Base-by-base conservation (phyloP, 306 rosid genomes). In the Amphicarpaea edgeworthii region DNA sequence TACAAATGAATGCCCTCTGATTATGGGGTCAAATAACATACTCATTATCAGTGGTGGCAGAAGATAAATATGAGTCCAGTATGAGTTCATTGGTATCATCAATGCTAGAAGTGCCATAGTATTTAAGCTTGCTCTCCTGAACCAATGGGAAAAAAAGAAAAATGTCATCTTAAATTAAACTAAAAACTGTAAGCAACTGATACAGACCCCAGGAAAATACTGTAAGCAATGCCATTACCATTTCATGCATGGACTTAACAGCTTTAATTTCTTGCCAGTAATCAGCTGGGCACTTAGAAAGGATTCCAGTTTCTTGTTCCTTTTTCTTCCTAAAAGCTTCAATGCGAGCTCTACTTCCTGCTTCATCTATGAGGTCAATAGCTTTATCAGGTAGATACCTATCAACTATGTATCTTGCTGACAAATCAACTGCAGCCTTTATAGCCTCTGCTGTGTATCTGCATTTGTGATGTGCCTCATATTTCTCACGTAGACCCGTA, bases 361-460 rank as follows among this genome's bases (percentile, higher is more conserved):
- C 98, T 82, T 95, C 98, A 72, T 95, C 98, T 72, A 95, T 86
- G 76, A 95, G 93, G 84, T 92, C 98, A 73, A 92, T 89, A 77
- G 98, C 98, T 89, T 95, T 95, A 83, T 95, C 98, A 37, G 98
- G 98, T 65, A 95, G 98, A 85, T 88, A 86, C 79, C 98, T 90
- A 85, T 92, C 96, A 30, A 83, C 75, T 71, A 92, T 88, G 83
- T 90, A 90, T 77, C 96, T 88, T 15, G 88, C 86, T 58, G 97
- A 88, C 69, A 92, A 85, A 75, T 86, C 23, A 64, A 92, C 97
- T 0, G 97, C 96, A 64, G 96, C 91, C 68, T 75, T 62, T 76
- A 92, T 77, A 80, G 97, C 93, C 68, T 89, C 96, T 45, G 68
- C 77, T 32, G 91, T 86, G 59, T 85, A 92, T 87, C 71, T 83